These are phyloP conservation scores for Agaricus blazei DNA, from an alignment of 768 basidiomycete species.

Conservation along the genomic window DNA sequence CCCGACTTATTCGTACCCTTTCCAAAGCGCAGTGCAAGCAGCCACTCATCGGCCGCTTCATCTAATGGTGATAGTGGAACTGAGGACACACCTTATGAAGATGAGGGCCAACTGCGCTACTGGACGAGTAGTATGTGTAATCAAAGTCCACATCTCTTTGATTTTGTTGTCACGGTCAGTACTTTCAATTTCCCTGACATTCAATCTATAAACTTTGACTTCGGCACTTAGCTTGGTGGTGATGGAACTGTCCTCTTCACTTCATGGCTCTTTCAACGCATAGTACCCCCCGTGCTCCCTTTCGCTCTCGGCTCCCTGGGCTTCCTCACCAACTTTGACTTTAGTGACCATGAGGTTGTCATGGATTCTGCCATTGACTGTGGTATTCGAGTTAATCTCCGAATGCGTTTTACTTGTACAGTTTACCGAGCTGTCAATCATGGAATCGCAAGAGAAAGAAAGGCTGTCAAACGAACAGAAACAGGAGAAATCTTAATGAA, in stretches of 20 bases:
- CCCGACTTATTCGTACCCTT: constrained; percentile 85
- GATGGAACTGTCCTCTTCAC: constrained; percentile 99
- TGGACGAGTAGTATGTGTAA: constrained; percentile 98
- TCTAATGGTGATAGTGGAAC: constrained; percentile 25
- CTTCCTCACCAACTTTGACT: constrained; percentile 96
- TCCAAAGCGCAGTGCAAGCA: constrained; percentile 67
- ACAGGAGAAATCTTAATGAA: constrained; percentile 98
- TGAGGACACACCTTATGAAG: constrained; percentile 31
- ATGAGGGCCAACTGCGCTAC: constrained; percentile 91
- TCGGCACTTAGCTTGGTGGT: constrained; percentile 72
- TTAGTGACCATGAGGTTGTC: constrained; percentile 76
- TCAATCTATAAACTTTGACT: constrained; percentile 8
- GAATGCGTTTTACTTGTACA: constrained; percentile 99
- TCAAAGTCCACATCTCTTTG: constrained; percentile 85
- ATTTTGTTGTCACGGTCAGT: constrained; percentile 94
- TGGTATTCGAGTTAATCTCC: constrained; percentile 94
- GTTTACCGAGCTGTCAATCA: constrained; percentile 88
- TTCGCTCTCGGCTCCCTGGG: constrained; percentile 97
- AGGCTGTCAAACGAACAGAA: constrained; percentile 88
- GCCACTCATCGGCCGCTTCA: constrained; percentile 50
- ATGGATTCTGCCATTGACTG: constrained; percentile 86
- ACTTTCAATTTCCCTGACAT: background rate
- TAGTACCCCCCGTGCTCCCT: constrained; percentile 97
- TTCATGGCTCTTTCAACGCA: constrained; percentile 97
- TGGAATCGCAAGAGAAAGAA: constrained; percentile 60